These are phyloP conservation scores for Tremella yokohamensis DNA, from an alignment of 768 basidiomycete genomes.

Conservation along the genomic window DNA sequence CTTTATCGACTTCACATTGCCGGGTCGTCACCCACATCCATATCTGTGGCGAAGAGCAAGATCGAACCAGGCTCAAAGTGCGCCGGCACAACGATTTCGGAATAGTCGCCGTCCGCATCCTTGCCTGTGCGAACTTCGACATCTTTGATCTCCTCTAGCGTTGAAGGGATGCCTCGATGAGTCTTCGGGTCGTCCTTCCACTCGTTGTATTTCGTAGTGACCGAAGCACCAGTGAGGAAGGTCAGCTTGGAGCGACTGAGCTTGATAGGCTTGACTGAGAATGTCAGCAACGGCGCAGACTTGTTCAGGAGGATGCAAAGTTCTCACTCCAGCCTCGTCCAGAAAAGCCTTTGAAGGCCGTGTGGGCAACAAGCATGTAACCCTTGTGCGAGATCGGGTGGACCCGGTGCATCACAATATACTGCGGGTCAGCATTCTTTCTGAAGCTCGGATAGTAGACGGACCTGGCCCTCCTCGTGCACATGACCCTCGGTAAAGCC, in stretches of 20 bases:
- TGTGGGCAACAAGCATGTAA: conserved; percentile 85
- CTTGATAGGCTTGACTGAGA: conserved; percentile 76
- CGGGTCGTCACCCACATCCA: conserved; percentile 53
- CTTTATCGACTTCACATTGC: not conserved
- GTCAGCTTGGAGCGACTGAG: conserved; percentile 72
- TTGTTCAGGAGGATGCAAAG: not conserved
- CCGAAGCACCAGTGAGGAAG: conserved; percentile 73
- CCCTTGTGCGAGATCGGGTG: conserved; percentile 87
- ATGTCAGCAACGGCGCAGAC: not conserved
- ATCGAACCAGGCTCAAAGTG: conserved; percentile 93
- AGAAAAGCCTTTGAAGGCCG: conserved; percentile 78
- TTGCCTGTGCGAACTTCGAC: conserved; percentile 62
- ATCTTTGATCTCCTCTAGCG: conserved; percentile 62
- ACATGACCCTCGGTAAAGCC: conserved; percentile 90
- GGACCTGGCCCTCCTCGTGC: conserved; percentile 90
- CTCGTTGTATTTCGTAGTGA: conserved; percentile 67
- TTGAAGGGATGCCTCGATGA: conserved; percentile 70
- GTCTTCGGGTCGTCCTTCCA: conserved; percentile 55
- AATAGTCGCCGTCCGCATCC: conserved; percentile 67
- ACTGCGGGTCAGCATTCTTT: conserved; percentile 56
- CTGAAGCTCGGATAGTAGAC: conserved; percentile 46
- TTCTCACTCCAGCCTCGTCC: conserved; percentile 72
- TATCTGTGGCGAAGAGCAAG: conserved; percentile 83
- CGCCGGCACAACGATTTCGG: conserved; percentile 78
- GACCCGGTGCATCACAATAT: conserved; percentile 87